Base-by-base conservation (phyloP, 2,329 filamentous ascomycete genomes). In the Talaromyces sp. region DNA sequence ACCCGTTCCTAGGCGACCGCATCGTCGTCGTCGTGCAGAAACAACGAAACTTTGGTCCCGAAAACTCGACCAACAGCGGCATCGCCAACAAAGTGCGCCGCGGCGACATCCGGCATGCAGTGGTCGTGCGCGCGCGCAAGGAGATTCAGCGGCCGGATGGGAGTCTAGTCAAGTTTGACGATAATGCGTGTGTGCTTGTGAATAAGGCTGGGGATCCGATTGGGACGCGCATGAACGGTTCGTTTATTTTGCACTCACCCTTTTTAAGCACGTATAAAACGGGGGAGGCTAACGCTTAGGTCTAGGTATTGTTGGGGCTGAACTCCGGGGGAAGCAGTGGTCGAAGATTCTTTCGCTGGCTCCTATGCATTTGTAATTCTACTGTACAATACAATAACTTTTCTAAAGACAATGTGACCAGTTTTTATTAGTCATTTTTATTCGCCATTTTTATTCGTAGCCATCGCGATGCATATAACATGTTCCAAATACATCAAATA, bases 1-100 rank as follows among this genome's bases (percentile, higher is more conserved):
- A 3, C 10, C 9, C 10, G 31, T 32, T 55, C 46, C 0, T 32
- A 96, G 92, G 94, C 77, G 95, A 99, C 78, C 89, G 93, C 66
- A 96, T 99, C 69, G 92, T 99, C 66, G 91, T 96, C 65, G 94
- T 99, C 65, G 93, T 99, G 53, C 93, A 99, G 79, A 96, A 97
- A 75, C 92, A 97, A 77, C 88, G 92, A 67, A 85, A 84, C 69
- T 88, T 90, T 71, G 86, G 85, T 57, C 81, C 86, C 54, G 90
- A 91, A 68, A 86, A 86, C 62, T 85, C 88, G 59, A 88, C 86
- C 67, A 86, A 86, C 69, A 86, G 87, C 75, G 86, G 90, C 59
- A 88, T 87, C 65, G 88, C 90, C 61, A 93, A 92, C 83, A 97
- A 97, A 79, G 94, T 99, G 71, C 91, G 92, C 75, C 88, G 94